Base-by-base conservation (phyloP, 257 asterid genomes). In the Jacaranda mimosifolia region DNA sequence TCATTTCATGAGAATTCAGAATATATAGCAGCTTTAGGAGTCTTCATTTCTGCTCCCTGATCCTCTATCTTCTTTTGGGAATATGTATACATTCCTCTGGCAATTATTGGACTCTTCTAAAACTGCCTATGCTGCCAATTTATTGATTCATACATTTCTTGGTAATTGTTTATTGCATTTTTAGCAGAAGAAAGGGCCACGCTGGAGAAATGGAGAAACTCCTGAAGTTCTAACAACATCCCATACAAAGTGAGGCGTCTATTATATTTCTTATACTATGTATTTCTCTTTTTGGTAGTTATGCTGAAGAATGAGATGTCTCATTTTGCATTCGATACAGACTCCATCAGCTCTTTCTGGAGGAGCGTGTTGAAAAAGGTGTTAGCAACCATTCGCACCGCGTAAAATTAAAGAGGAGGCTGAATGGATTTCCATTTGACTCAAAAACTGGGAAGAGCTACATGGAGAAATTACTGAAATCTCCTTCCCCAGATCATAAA, bases 341-440 rank as follows among this genome's bases (percentile, higher is more conserved):
- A 76, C 97, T 91, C 62, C 97, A 87, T 78, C 93, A 91, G 80
- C 79, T 91, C 77, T 89, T 91, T 56, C 73, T 86, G 83, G 90
- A 89, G 87, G 97, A 91, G 85, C 86, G 81, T 68, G 83, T 73
- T 81, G 89, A 81, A 81, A 89, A 80, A 78, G 87, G 87, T 59
- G 79, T 71, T 68, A 80, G 75, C 62, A 84, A 75, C 68, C 86
- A 90, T 77, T 79, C 86, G 59, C 77, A 82, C 48, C 89, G 83
- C 32, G 89, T 81, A 73, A 89, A 84, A 84, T 80, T 91, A 75
- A 91, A 86, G 75, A 91, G 91, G 87, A 86, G 89, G 83, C 84
- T 89, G 77, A 91, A 86, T 81, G 94, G 91, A 70, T 89, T 89
- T 80, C 93, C 94, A 32, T 87, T 91, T 63, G 85, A 87, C 80